A percentile compares a stretch with the other conserved stretches of the same genome.
Evolutionary conservation across 129 eudicot genomes (phyloP).

Genomic region (Heracleum sosnowskyi): DNA sequence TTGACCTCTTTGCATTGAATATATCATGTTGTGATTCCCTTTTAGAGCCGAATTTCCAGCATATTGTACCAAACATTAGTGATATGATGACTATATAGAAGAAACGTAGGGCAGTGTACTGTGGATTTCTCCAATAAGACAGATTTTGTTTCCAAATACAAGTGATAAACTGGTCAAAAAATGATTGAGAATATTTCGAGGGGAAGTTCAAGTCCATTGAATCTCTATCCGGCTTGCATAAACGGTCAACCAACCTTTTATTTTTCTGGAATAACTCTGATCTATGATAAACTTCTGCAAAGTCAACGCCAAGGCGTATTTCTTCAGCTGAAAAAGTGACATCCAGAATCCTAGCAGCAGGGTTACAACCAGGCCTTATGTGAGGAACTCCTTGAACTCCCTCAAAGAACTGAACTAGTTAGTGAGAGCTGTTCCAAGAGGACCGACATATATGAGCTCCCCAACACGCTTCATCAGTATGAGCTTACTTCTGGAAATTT

Average conservation of each 20-base stretch:
- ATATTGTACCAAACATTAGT: constrained; percentile 86
- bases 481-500: no score
- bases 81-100: constrained; percentile 84
- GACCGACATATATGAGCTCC: constrained; percentile 82
- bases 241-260: constrained; percentile 45
- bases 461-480: constrained; percentile 88
- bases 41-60: constrained; percentile 92
- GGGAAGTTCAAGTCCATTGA: constrained; percentile 57
- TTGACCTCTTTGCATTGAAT: constrained; percentile 87
- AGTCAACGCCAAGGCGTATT: constrained; percentile 49
- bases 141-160: constrained; percentile 87
- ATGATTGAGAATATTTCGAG: constrained; percentile 60
- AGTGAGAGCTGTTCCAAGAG: constrained; percentile 58
- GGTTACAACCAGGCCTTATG: constrained; percentile 47
- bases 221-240: constrained; percentile 57
- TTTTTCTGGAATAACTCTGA: constrained; percentile 56
- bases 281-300: constrained; percentile 41
- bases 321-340: constrained; percentile 60
- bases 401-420: constrained; percentile 67
- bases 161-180: constrained; percentile 56
- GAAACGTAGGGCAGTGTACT: constrained; percentile 88
- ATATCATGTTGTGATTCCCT: constrained; percentile 86
- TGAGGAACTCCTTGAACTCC: constrained; percentile 46
- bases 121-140: constrained; percentile 97
- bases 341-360: constrained; percentile 76